Evolutionary conservation across 257 asterid species (phyloP).

Genomic region (Nicotiana obtusifolia): DNA sequence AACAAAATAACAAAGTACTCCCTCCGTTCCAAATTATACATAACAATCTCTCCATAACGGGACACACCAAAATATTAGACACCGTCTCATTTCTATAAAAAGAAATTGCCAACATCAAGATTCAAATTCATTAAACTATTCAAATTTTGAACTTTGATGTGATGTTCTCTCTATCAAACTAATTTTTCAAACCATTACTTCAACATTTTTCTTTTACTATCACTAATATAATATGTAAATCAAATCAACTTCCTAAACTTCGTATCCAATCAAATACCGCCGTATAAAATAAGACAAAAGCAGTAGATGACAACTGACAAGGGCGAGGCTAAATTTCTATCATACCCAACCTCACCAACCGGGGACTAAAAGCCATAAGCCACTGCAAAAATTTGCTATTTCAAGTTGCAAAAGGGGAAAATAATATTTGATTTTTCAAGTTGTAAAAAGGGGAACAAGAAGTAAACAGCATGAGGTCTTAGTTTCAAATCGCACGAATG

Average conservation of each 20-base stretch:
- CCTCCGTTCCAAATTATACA: background rate
- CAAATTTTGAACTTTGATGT: background rate
- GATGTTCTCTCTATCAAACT: background rate
- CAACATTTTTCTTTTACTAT: background rate
- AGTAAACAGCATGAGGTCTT: too few relatives aligned
- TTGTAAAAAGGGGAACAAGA: background rate
- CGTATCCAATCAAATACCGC: background rate
- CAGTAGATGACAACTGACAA: background rate
- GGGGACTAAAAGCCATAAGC: background rate
- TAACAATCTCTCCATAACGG: background rate
- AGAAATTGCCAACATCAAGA: background rate
- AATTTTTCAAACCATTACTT: background rate
- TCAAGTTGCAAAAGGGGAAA: background rate
- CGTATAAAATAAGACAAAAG: background rate
- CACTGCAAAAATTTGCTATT: background rate
- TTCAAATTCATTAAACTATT: background rate
- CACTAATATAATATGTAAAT: background rate
- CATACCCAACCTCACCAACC: background rate
- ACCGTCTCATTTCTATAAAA: background rate
- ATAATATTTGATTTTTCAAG: background rate
- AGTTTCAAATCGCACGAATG: too few relatives aligned
- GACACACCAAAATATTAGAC: background rate
- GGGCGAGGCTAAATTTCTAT: background rate
- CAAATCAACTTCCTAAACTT: background rate
- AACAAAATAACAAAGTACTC: background rate